Percentiles rank a stretch among this genome's conserved stretches.
phyloP scores from a whole-genome alignment of 2,329 filamentous ascomycete genomes.

The Pseudopyricularia cyperi region DNA sequence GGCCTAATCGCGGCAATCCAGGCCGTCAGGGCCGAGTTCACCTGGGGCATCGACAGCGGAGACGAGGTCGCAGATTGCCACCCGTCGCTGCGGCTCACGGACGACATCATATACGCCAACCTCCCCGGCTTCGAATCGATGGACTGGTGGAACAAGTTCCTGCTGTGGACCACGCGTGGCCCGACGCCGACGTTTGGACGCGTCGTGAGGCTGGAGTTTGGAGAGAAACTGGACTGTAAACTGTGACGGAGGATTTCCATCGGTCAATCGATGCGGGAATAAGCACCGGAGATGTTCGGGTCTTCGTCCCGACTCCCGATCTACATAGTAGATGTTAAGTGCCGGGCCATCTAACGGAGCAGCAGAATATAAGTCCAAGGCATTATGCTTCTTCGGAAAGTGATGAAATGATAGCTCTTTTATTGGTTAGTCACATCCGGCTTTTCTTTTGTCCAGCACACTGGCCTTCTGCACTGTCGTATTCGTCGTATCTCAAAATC shows the following conservation, averaged over 20 bases:
- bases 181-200: conserved; percentile 1
- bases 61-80: background rate
- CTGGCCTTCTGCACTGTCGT: too few species aligned
- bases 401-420: too few species aligned
- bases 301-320: too few species aligned
- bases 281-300: background rate
- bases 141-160: conserved; percentile 3
- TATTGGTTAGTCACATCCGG: too few species aligned
- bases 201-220: conserved; percentile 1
- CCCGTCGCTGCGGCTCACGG: background rate
- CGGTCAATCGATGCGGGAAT: background rate
- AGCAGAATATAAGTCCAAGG: too few species aligned
- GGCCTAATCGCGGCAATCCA: background rate
- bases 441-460: too few species aligned
- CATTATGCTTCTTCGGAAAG: too few species aligned
- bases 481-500: too few species aligned
- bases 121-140: background rate
- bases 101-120: conserved; percentile 1
- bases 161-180: conserved; percentile 1
- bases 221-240: background rate
- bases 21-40: conserved; percentile 1
- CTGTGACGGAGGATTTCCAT: background rate
- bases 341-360: too few species aligned
- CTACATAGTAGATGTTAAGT: too few species aligned
- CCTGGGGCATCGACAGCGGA: conserved; percentile 3